These are phyloP conservation scores for Orychophragmus violaceus DNA, from an alignment of 345 rosid genomes.

Conservation along the genomic window DNA sequence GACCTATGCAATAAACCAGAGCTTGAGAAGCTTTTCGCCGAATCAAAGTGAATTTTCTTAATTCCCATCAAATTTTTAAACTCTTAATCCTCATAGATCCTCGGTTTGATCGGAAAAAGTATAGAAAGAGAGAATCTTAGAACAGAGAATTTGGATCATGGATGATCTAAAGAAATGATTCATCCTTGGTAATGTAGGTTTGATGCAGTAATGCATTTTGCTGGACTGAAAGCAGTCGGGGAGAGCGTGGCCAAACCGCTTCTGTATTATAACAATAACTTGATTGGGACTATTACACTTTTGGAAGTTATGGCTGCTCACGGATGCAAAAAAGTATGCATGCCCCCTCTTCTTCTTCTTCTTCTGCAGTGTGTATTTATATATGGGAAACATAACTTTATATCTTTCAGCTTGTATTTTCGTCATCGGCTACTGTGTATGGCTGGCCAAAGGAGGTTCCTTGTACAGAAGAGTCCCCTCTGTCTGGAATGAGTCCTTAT, in stretches of 20 bases:
- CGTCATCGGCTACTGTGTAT: constrained; percentile 98
- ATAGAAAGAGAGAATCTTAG: too few relatives aligned
- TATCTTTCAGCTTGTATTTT: constrained; percentile 79
- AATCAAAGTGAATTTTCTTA: constrained; percentile 61
- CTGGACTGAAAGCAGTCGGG: constrained; percentile 98
- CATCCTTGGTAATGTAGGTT: constrained; percentile 48
- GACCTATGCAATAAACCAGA: constrained; percentile 86
- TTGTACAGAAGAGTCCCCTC: constrained; percentile 81
- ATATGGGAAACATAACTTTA: constrained; percentile 2
- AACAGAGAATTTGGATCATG: too few relatives aligned
- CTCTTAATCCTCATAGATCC: too few relatives aligned
- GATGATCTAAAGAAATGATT: constrained; percentile 43
- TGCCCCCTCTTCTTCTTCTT: constrained; percentile 20
- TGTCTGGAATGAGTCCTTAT: constrained; percentile 75
- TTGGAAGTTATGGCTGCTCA: constrained; percentile 85
- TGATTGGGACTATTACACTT: constrained; percentile 73
- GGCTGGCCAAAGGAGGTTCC: constrained; percentile 98
- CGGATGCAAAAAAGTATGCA: constrained; percentile 85
- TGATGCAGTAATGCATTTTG: constrained; percentile 96
- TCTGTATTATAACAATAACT: constrained; percentile 78
- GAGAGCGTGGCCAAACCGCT: constrained; percentile 87
- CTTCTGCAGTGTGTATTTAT: not conserved
- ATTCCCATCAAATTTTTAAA: too few relatives aligned
- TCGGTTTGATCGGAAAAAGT: too few relatives aligned
- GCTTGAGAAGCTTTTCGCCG: constrained; percentile 57